Evolutionary conservation across 2,329 filamentous ascomycete genomes (phyloP).

Genomic region (Bisporella sp.): DNA sequence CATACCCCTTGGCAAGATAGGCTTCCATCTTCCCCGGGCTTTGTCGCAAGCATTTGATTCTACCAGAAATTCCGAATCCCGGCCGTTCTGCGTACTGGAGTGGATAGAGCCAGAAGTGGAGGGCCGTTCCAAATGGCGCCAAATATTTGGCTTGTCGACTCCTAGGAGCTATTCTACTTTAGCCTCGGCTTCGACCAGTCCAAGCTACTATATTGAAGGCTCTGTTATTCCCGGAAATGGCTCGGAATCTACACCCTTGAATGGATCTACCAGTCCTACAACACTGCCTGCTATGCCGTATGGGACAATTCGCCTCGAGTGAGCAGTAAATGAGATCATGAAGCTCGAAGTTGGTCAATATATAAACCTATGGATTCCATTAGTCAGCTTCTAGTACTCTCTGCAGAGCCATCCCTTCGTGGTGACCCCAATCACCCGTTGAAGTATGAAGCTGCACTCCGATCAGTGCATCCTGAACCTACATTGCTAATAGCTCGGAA

Average conservation of each 20-base stretch:
- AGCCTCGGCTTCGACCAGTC: background rate
- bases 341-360: no score
- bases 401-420: no score
- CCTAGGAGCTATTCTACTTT: background rate
- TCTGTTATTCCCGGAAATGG: background rate
- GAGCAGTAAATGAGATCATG: background rate
- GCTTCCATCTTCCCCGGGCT: background rate
- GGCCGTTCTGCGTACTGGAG: background rate
- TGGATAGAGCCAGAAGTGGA: background rate
- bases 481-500: no score
- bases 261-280: background rate
- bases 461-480: no score
- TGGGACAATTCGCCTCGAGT: background rate
- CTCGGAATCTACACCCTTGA: background rate
- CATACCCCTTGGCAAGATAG: slow-evolving; percentile 5
- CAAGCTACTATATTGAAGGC: background rate
- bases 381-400: no score
- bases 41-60: background rate
- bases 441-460: no score
- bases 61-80: background rate
- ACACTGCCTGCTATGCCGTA: background rate
- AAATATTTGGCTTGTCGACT: background rate
- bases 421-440: no score
- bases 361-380: no score
- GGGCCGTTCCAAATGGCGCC: background rate